These are phyloP conservation scores for Ceratobasidium sp. DNA, from an alignment of 1,284 basidiomycete species.

Conservation along the genomic window DNA sequence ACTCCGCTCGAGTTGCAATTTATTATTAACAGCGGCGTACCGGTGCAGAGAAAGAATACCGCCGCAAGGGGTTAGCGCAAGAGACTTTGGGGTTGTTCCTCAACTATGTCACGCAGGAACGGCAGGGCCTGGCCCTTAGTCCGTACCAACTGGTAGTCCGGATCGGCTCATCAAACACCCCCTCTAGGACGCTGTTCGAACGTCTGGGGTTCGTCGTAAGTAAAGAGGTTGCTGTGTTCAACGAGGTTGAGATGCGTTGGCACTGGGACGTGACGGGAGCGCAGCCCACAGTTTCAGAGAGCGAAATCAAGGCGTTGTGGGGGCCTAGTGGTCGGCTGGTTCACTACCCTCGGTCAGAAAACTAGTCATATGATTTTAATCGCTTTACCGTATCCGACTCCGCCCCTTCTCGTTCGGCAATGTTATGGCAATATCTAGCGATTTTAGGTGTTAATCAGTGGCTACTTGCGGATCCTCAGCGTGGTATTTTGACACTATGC, in stretches of 20 bases:
- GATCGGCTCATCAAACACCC: conserved; percentile 66
- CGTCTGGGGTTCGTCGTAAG: conserved; percentile 76
- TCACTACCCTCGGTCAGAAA: neutral
- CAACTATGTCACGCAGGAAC: conserved; percentile 65
- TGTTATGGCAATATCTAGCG: neutral
- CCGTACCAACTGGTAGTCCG: conserved; percentile 65
- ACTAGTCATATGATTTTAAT: neutral
- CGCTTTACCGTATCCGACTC: neutral
- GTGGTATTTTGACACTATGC: too few relatives aligned
- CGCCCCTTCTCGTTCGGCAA: neutral
- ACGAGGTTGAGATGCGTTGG: conserved; percentile 77
- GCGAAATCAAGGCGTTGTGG: conserved; percentile 18
- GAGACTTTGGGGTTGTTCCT: conserved; percentile 77
- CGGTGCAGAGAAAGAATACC: conserved; percentile 67
- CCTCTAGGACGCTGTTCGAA: conserved; percentile 73
- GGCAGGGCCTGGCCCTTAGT: conserved; percentile 44
- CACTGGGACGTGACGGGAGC: conserved; percentile 49
- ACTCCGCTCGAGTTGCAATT: conserved; percentile 30
- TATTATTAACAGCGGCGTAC: neutral
- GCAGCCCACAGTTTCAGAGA: conserved; percentile 15
- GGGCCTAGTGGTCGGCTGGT: conserved; percentile 26
- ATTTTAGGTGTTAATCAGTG: neutral
- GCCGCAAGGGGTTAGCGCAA: conserved; percentile 75
- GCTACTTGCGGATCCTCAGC: too few relatives aligned
- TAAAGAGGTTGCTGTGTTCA: conserved; percentile 76